Evolutionary conservation across 257 asterid genomes (phyloP).

Genomic region (Ophiorrhiza pumila): DNA sequence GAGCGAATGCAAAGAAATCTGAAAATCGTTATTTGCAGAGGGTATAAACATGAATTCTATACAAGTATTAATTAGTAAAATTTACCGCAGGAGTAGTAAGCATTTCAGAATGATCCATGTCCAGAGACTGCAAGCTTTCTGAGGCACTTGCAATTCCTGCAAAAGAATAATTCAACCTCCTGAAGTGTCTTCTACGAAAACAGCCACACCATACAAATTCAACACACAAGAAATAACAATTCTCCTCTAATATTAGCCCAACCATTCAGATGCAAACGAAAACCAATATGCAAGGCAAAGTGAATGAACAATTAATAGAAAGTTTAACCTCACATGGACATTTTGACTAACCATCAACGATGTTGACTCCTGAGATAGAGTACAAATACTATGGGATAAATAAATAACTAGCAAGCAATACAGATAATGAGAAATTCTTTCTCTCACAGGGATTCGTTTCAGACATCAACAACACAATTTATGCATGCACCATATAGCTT

Average conservation of each 20-base stretch:
- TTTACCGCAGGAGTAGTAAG: constrained; percentile 47
- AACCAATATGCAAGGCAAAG: not conserved
- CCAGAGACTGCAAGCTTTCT: constrained; percentile 33
- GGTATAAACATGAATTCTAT: not conserved
- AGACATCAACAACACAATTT: not conserved
- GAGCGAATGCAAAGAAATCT: not conserved
- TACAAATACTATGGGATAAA: not conserved
- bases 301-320: too few species aligned
- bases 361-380: too few species aligned
- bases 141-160: constrained; percentile 43
- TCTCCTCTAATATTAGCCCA: not conserved
- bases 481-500: not conserved
- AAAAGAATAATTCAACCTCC: constrained; percentile 20
- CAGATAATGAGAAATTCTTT: not conserved
- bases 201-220: not conserved
- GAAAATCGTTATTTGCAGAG: not conserved
- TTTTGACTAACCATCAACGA: not conserved
- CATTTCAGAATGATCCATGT: constrained; percentile 41
- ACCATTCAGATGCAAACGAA: not conserved
- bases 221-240: not conserved
- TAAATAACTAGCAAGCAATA: not conserved
- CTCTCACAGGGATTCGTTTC: not conserved
- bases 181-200: not conserved
- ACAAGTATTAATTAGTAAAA: constrained; percentile 8
- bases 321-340: not conserved